These are phyloP conservation scores for Chrysoporthe cubensis DNA, from an alignment of 2,329 filamentous ascomycete species.

Conservation along the genomic window DNA sequence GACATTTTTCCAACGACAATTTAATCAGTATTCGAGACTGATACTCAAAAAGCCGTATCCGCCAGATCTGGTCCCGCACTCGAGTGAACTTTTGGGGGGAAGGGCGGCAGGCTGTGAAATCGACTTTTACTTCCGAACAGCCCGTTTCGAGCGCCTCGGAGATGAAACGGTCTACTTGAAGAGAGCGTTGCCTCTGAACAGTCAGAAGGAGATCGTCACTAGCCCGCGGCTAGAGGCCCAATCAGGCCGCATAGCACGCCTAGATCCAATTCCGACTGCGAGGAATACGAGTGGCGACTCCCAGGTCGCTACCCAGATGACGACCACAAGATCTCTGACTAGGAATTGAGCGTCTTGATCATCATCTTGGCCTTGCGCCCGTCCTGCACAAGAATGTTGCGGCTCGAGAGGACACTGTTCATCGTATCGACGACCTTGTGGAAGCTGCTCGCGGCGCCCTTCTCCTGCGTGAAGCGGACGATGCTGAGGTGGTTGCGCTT, in stretches of 20 bases:
- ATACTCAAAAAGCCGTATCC: background rate
- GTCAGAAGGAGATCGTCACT: background rate
- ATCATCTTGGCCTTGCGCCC: conserved; percentile 71
- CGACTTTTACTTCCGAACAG: background rate
- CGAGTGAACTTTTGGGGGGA: too few species aligned
- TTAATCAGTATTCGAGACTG: conserved; percentile 1
- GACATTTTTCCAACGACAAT: conserved; percentile 14
- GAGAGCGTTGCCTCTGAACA: background rate
- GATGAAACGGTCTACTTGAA: background rate
- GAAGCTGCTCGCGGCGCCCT: conserved; percentile 90
- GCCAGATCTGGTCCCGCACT: background rate
- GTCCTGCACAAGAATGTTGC: conserved; percentile 71
- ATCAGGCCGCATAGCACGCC: conserved; percentile 12
- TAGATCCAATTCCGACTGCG: background rate
- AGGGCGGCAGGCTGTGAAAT: background rate
- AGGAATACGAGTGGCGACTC: background rate
- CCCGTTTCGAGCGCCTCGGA: background rate
- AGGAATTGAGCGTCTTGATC: conserved; percentile 67
- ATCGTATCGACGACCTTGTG: conserved; percentile 80
- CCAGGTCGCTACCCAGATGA: conserved; percentile 14
- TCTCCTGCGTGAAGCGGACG: conserved; percentile 84
- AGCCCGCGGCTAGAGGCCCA: background rate
- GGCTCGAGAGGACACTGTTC: conserved; percentile 66
- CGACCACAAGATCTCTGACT: conserved; percentile 19
- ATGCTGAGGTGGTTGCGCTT: conserved; percentile 77